A percentile compares a stretch with the other conserved stretches of the same genome.
phyloP scores from a whole-genome alignment of 345 rosid genomes.

The Salix suchowensis region DNA sequence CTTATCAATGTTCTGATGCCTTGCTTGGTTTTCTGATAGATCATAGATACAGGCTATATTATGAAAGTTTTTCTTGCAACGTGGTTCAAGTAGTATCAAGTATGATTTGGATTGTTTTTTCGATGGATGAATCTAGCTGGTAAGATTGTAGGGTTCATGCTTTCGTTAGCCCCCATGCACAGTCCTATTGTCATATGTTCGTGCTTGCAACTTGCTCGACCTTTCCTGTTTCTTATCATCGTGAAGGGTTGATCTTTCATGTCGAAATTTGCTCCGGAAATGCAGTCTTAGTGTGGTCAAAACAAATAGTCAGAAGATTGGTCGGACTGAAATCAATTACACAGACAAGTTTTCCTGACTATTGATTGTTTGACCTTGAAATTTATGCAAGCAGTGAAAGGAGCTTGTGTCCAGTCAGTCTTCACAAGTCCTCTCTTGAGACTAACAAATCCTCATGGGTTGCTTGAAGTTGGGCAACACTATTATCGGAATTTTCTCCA shows the following conservation, averaged over 20 bases:
- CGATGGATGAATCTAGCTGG: not conserved
- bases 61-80: not conserved
- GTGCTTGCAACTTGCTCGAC: not conserved
- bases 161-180: not conserved
- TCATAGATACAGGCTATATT: not conserved
- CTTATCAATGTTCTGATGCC: not conserved
- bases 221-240: not conserved
- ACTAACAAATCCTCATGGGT: too few species aligned
- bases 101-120: not conserved
- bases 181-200: not conserved
- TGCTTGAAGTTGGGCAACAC: too few species aligned
- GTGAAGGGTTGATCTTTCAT: not conserved
- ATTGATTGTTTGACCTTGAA: too few species aligned
- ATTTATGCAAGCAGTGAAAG: too few species aligned
- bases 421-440: too few species aligned
- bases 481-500: too few species aligned
- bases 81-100: not conserved
- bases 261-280: not conserved
- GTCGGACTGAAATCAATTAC: not conserved
- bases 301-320: not conserved
- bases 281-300: not conserved
- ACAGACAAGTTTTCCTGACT: not conserved
- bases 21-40: not conserved
- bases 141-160: not conserved
- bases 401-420: too few species aligned